Base-by-base conservation (phyloP, 2,329 filamentous ascomycete species). In the Cyphellophora europaea region DNA sequence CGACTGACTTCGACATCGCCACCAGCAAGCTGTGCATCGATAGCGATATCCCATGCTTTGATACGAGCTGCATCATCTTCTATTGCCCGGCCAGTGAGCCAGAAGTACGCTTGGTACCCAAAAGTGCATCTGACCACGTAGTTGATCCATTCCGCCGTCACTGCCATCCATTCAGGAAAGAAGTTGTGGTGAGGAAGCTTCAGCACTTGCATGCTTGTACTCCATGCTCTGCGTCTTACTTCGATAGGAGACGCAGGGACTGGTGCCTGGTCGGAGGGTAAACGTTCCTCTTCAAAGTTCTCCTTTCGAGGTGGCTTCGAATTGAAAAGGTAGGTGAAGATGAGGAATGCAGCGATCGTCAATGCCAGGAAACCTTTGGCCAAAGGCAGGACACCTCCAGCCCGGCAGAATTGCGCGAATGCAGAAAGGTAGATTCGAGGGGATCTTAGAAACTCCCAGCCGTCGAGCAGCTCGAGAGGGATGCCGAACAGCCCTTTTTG, bases 21-120 rank as follows among this genome's bases (percentile, higher is more conserved):
- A 27, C 89, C 89, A 6, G 85, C 85, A 13, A 96, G 71, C 56
- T 95, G 89, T 16, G 89, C 87, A 57, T 96, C 89, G 36, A 95
- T 72, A 11, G 88, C 88, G 51, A 94, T 94, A 19, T 81, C 74
- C 89, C 89, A 96, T 0, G 87, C 85, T 61, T 93, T 91, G 50
- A 93, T 73, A 17, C 89, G 76, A 5, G 85, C 88, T 33, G 73
- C 75, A 56, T 95, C 89, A 55, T 93, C 80, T 38, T 94, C 86
- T 47, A 82, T 77, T 2, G 81, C 89, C 31, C 82, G 74, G 1
- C 86, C 85, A 2, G 83, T 89, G 25, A 93, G 62, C 53, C 77
- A 70, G 37, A 87, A 80, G 55, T 91, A 95, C 6, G 80, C 69
- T 17, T 80, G 72, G 47, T 78, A 71, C 25, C 89, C 88, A 42